phyloP scores from a whole-genome alignment of 805 yeast genomes.

The Tetrapisispora iriomotensis region DNA sequence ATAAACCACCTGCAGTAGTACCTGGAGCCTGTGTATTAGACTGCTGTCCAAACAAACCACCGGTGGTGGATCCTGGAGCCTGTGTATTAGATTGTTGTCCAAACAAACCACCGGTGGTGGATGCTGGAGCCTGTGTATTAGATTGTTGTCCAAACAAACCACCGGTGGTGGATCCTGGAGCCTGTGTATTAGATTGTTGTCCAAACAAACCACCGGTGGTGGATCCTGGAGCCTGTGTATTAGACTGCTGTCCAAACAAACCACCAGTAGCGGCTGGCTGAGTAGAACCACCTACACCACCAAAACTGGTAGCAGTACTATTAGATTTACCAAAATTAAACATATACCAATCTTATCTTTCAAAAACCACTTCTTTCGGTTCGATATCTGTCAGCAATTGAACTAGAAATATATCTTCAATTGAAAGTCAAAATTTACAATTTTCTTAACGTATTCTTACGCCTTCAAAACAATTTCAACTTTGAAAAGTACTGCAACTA shows the following conservation, averaged over 20 bases:
- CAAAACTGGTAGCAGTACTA: slow-evolving; percentile 7
- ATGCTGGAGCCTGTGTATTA: background rate
- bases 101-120: slow-evolving; percentile 10
- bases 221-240: slow-evolving; percentile 14
- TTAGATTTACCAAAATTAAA: slow-evolving; percentile 11
- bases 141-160: slow-evolving; percentile 15
- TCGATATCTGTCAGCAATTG: background rate
- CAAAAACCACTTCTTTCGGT: background rate
- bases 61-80: slow-evolving; percentile 19
- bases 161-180: background rate
- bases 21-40: background rate
- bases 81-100: background rate
- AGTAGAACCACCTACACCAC: slow-evolving; percentile 21
- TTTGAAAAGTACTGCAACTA: too few relatives aligned
- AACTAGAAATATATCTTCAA: too few relatives aligned
- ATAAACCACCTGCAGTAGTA: slow-evolving; percentile 12
- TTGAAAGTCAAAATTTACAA: too few relatives aligned
- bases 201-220: slow-evolving; percentile 32
- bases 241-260: background rate
- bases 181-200: background rate
- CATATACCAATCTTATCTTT: background rate
- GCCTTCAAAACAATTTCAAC: too few relatives aligned
- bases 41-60: slow-evolving; percentile 31
- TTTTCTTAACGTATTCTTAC: too few relatives aligned
- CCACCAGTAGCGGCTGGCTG: slow-evolving; percentile 18